Base-by-base conservation (phyloP, 1,139 yeast genomes). In the Scheffersomyces titani region DNA sequence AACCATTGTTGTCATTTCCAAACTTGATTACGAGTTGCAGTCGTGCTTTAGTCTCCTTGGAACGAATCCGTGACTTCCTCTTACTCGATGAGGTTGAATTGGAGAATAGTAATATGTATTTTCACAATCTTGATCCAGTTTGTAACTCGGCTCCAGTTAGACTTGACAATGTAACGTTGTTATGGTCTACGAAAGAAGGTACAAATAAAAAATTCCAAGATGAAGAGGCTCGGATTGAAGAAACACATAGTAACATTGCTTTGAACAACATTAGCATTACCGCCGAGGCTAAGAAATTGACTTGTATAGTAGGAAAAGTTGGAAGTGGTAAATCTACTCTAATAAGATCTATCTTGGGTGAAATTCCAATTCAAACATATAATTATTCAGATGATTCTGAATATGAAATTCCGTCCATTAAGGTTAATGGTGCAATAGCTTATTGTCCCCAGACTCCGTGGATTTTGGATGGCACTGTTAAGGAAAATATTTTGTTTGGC, bases 301-400 rank as follows among this genome's bases (percentile, higher is more conserved):
- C 88, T 1, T 89, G 96, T 71, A 75, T 91, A 52, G 88, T 89
- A 47, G 97, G 97, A n/a, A 80, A 82, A 63, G 96, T 91, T 47
- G 97, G 97, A 6, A 68, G 90, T n/a, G 97, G 97, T 54, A 90
- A 90, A 65, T 81, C 93, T 0, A 87, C 94, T 0, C 74, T 90
- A 49, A 69, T 90, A 46, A 82, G 83, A 63, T 78, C 89, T 7
- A 64, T 90, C 5, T 71, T 89, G 45, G 93, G 96, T 2, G 88
- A 85, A 57, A 61, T 75, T 46, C 72, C 74, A 19, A 55, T 68
- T 6, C 49, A 51, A 6, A 50, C 55, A 40, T 18, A 55, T 11
- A 51, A 51, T 7, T 62, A 45, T 24, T 53, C 61, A 18, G 65
- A 62, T 50, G 58, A 58, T 21, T 53, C 24, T 3, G 46, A 52